Conservation (phyloP, 2,329 filamentous ascomycete species). For the Aspergillus fijiensis region DNA sequence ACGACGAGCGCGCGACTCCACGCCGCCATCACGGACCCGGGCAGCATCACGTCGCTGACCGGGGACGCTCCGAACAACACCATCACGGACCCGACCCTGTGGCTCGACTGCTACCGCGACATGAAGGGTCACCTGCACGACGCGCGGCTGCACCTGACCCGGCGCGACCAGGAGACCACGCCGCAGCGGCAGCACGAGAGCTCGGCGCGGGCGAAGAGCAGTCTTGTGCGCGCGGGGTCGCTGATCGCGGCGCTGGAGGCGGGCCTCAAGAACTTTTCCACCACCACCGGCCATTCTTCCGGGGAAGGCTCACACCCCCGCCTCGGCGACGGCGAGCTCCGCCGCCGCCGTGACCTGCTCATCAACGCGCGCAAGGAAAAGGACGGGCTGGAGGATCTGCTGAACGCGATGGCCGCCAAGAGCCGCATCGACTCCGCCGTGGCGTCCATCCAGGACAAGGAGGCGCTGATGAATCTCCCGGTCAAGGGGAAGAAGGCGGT, state of each 20-base stretch:
- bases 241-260: constrained; percentile 58
- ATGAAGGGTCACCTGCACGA: constrained; percentile 62
- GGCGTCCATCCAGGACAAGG: constrained; percentile 49
- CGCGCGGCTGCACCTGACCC: constrained; percentile 58
- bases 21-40: constrained; percentile 43
- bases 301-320: constrained; percentile 17
- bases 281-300: not conserved
- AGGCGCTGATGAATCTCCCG: constrained; percentile 35
- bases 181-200: constrained; percentile 62
- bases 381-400: constrained; percentile 60
- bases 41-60: constrained; percentile 10
- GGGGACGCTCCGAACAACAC: constrained; percentile 19
- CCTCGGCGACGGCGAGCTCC: constrained; percentile 61
- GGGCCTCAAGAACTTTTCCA: constrained; percentile 47
- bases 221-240: constrained; percentile 56
- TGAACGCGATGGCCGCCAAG: constrained; percentile 59
- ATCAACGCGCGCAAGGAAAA: constrained; percentile 59
- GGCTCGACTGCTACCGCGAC: constrained; percentile 62
- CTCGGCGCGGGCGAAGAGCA: constrained; percentile 61
- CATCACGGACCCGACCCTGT: constrained; percentile 56
- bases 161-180: constrained; percentile 58
- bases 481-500: constrained; percentile 26
- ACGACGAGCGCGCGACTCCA: constrained; percentile 43
- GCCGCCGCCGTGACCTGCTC: constrained; percentile 59
- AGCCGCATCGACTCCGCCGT: constrained; percentile 46